phyloP scores from a whole-genome alignment of 164 flowering plant species.

The Echeveria elegans region DNA sequence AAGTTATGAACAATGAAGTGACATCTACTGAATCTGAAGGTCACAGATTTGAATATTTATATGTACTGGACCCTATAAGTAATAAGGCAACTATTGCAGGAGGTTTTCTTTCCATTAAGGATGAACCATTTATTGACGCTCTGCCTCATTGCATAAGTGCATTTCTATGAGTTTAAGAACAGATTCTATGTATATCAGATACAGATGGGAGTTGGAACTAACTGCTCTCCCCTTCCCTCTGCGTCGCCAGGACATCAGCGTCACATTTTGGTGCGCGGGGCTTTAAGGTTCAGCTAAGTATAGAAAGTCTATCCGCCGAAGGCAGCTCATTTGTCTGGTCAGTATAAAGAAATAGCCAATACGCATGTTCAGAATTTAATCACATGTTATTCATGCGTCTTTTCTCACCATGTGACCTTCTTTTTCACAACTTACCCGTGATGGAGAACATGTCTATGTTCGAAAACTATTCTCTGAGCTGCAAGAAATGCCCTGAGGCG shows the following conservation, averaged over 20 bases:
- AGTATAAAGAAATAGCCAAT: neutral
- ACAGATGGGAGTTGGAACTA: neutral
- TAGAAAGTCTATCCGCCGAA: neutral
- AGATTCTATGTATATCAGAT: neutral
- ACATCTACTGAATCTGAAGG: too few species aligned
- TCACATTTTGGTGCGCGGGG: neutral
- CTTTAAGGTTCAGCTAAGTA: neutral
- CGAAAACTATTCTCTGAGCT: neutral
- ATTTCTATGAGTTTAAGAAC: too few species aligned
- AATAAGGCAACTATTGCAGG: too few species aligned
- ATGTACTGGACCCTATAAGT: too few species aligned
- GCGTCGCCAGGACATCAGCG: neutral
- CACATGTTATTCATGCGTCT: constrained; percentile 8
- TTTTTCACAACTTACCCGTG: neutral
- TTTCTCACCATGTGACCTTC: constrained; percentile 1
- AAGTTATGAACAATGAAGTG: too few species aligned
- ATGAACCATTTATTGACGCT: too few species aligned
- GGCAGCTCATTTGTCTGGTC: neutral
- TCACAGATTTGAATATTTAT: too few species aligned
- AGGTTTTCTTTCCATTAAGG: too few species aligned
- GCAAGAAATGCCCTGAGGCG: neutral
- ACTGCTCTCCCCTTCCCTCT: neutral
- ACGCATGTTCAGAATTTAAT: neutral
- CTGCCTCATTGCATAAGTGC: too few species aligned
- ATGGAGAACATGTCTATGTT: neutral